Evolutionary conservation across 2,329 filamentous ascomycete species (phyloP).

Genomic region (Cordyceps cateniannulata): DNA sequence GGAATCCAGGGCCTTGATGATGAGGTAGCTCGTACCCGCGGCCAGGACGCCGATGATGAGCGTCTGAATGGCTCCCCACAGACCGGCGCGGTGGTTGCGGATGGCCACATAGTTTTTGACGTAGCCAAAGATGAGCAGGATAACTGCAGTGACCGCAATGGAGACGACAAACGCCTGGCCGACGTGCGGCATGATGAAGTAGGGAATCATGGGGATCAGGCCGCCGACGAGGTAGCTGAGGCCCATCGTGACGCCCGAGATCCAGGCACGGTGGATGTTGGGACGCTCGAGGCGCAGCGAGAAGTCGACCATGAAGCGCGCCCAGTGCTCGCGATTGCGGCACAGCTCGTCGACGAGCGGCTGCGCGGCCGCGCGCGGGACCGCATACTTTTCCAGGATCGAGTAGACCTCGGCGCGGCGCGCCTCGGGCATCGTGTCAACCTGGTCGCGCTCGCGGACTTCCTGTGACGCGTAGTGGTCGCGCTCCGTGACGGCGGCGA

Average conservation of each 20-base stretch:
- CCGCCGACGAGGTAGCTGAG: conserved; percentile 65
- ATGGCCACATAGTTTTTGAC: conserved; percentile 52
- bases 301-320: conserved; percentile 56
- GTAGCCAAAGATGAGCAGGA: conserved; percentile 59
- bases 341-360: conserved; percentile 45
- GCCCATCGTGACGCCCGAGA: conserved; percentile 60
- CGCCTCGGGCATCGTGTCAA: conserved; percentile 34
- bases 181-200: conserved; percentile 50
- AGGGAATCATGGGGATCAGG: conserved; percentile 63
- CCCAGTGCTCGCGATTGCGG: conserved; percentile 40
- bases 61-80: conserved; percentile 58
- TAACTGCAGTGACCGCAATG: conserved; percentile 52
- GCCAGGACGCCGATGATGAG: conserved; percentile 58
- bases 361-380: conserved; percentile 36
- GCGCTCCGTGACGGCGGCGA: conserved; percentile 55
- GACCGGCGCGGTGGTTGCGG: conserved; percentile 43
- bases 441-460: conserved; percentile 36
- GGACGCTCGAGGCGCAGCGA: conserved; percentile 42
- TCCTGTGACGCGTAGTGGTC: conserved; percentile 45
- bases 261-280: conserved; percentile 37
- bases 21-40: conserved; percentile 58
- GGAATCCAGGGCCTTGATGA: conserved; percentile 51
- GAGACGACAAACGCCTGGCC: conserved; percentile 50
- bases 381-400: conserved; percentile 44
- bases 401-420: conserved; percentile 43